phyloP scores from a whole-genome alignment of 2,329 filamentous ascomycete species.

The Beauveria varroae region DNA sequence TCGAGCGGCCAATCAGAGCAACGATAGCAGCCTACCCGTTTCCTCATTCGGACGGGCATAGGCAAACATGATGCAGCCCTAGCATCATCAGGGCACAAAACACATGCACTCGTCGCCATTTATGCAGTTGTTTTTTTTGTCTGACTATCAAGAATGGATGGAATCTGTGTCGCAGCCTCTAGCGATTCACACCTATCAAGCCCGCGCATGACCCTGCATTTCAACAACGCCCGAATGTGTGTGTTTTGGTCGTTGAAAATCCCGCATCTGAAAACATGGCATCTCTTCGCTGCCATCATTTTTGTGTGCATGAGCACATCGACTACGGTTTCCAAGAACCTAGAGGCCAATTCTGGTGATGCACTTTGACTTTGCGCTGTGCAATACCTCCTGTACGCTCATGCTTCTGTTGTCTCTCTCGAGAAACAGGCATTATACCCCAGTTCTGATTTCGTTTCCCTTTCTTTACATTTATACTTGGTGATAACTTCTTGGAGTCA shows the following conservation, averaged over 20 bases:
- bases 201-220: not conserved
- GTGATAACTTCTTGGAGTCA: not conserved
- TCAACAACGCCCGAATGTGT: not conserved
- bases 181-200: not conserved
- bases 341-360: not conserved
- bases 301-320: not conserved
- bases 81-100: not conserved
- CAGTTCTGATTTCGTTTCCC: not conserved
- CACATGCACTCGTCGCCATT: not conserved
- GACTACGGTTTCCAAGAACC: not conserved
- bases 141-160: not conserved
- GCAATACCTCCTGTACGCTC: not conserved
- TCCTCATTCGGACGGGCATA: constrained; percentile 10
- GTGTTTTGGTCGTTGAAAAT: not conserved
- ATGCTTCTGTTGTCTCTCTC: constrained; percentile 7
- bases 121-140: not conserved
- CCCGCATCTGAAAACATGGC: not conserved
- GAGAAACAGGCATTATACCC: constrained; percentile 13
- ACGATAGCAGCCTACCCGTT: not conserved
- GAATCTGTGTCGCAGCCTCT: not conserved
- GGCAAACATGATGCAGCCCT: not conserved
- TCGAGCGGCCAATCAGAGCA: not conserved
- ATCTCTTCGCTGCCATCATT: not conserved
- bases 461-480: not conserved
- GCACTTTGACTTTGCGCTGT: no score